These are phyloP conservation scores for Ophiostoma sp. DNA, from an alignment of 2,329 filamentous ascomycete species.

Conservation along the genomic window DNA sequence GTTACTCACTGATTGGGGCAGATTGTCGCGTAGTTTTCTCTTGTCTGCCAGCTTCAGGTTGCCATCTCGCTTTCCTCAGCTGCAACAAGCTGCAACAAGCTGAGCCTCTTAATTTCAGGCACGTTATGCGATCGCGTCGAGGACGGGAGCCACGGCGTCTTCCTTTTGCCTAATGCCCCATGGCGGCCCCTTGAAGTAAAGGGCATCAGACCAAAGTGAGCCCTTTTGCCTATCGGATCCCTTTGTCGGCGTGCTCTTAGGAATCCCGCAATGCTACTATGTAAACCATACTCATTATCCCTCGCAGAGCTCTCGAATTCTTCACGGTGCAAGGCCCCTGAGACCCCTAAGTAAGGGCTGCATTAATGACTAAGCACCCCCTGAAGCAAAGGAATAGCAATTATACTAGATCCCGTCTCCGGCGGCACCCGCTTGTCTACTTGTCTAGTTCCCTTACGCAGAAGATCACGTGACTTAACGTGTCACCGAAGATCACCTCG, in stretches of 20 bases:
- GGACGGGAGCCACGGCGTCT: not conserved
- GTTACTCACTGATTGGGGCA: not conserved
- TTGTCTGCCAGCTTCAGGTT: not conserved
- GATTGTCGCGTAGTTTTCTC: not conserved
- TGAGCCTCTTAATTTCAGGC: not conserved
- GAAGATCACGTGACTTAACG: not conserved
- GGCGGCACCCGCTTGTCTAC: not conserved
- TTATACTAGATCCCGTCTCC: slow-evolving; percentile 11
- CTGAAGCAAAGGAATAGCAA: not conserved
- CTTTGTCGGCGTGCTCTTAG: not conserved
- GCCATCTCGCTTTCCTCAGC: not conserved
- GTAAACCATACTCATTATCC: not conserved
- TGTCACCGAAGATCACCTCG: not conserved
- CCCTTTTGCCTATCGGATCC: slow-evolving; percentile 5
- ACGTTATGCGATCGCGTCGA: not conserved
- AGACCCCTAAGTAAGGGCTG: not conserved
- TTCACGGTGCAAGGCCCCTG: not conserved
- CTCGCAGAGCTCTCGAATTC: not conserved
- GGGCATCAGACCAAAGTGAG: not conserved
- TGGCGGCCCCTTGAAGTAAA: not conserved
- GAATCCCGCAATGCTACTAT: not conserved
- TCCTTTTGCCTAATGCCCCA: not conserved
- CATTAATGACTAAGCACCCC: not conserved
- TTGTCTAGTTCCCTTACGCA: not conserved
- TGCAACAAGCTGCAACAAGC: not conserved